A percentile compares a stretch with the other conserved stretches of the same genome.
These are phyloP conservation scores for Penicillium janthinellum DNA, from an alignment of 2,329 filamentous ascomycete species.

Conservation along the genomic window DNA sequence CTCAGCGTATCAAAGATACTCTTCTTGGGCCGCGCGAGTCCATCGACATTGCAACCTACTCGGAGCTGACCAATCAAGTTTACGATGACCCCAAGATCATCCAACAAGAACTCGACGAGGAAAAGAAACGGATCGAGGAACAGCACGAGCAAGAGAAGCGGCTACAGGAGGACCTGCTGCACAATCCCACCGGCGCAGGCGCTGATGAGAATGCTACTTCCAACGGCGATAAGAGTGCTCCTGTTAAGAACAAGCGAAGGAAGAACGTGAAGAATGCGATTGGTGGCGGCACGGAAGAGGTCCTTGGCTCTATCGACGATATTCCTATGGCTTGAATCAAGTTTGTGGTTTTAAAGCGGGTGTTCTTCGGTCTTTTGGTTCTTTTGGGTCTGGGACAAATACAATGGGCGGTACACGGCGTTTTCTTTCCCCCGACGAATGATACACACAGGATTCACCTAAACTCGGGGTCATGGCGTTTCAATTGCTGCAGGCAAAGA, in stretches of 20 bases:
- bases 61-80: slow-evolving; percentile 49
- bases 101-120: slow-evolving; percentile 46
- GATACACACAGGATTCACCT: background rate
- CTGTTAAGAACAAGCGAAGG: slow-evolving; percentile 35
- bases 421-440: background rate
- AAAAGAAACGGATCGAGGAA: slow-evolving; percentile 50
- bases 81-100: slow-evolving; percentile 46
- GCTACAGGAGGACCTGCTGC: slow-evolving; percentile 46
- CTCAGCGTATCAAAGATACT: slow-evolving; percentile 55
- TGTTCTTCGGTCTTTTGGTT: slow-evolving; percentile 5
- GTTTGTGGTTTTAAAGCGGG: slow-evolving; percentile 10
- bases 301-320: slow-evolving; percentile 44
- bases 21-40: slow-evolving; percentile 50
- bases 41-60: slow-evolving; percentile 49
- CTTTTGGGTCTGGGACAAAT: slow-evolving; percentile 10
- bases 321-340: slow-evolving; percentile 19
- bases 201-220: slow-evolving; percentile 28
- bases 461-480: background rate
- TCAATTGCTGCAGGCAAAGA: background rate
- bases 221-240: slow-evolving; percentile 29
- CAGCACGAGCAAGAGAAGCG: slow-evolving; percentile 49
- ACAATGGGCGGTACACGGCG: slow-evolving; percentile 13
- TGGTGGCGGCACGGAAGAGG: slow-evolving; percentile 42
- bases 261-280: slow-evolving; percentile 30
- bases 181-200: slow-evolving; percentile 42